phyloP scores from a whole-genome alignment of 768 basidiomycete species.

The Daedaleopsis nitida region DNA sequence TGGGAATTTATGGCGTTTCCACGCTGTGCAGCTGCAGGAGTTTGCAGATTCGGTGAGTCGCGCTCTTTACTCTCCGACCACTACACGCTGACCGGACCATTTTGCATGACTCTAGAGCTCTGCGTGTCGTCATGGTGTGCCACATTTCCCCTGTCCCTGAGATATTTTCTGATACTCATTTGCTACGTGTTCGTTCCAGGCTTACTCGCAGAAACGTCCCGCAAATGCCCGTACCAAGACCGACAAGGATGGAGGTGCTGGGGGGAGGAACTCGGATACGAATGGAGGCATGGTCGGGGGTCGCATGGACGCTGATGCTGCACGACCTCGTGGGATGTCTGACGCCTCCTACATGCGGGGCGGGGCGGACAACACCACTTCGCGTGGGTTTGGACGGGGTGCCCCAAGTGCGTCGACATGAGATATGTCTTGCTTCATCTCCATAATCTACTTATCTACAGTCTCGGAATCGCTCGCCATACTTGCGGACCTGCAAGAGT shows the following conservation, averaged over 20 bases:
- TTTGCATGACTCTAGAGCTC: slow-evolving; percentile 48
- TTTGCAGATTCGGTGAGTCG: slow-evolving; percentile 80
- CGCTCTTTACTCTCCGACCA: not conserved
- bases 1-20: slow-evolving; percentile 94
- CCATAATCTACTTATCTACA: not conserved
- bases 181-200: slow-evolving; percentile 41
- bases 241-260: slow-evolving; percentile 42
- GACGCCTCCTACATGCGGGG: slow-evolving; percentile 51
- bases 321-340: slow-evolving; percentile 72
- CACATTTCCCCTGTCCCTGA: slow-evolving; percentile 7
- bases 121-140: slow-evolving; percentile 83
- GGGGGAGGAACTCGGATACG: slow-evolving; percentile 19
- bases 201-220: slow-evolving; percentile 79
- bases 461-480: slow-evolving; percentile 5
- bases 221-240: slow-evolving; percentile 49
- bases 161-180: not conserved
- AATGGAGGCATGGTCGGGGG: slow-evolving; percentile 39
- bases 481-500: slow-evolving; percentile 12
- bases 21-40: slow-evolving; percentile 88
- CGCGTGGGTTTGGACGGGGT: slow-evolving; percentile 13
- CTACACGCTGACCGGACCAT: not conserved
- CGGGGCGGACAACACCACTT: slow-evolving; percentile 22
- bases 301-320: slow-evolving; percentile 36
- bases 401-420: not conserved
- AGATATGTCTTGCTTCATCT: not conserved